These are phyloP conservation scores for Arctium minus DNA, from an alignment of 129 eudicot species.

Conservation along the genomic window DNA sequence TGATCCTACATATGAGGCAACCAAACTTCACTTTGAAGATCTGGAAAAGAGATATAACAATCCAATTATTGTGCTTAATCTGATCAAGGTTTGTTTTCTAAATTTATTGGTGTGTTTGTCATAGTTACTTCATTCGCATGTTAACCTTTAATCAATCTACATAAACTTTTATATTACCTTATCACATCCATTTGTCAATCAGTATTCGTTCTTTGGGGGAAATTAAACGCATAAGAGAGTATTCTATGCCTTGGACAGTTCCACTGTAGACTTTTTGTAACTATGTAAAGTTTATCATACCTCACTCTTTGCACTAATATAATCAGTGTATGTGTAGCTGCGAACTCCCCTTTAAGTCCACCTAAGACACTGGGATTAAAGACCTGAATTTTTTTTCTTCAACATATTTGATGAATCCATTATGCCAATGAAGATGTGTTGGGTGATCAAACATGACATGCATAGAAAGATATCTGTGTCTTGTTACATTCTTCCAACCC, in stretches of 20 bases:
- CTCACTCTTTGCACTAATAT: background rate
- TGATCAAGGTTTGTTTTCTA: constrained; percentile 70
- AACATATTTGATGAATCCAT: background rate
- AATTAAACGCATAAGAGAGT: background rate
- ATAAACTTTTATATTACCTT: background rate
- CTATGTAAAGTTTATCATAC: background rate
- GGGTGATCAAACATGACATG: background rate
- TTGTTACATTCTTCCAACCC: background rate
- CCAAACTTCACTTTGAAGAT: constrained; percentile 85
- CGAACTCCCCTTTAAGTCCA: background rate
- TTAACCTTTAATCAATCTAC: background rate
- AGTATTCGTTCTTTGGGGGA: background rate
- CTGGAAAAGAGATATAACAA: constrained; percentile 85
- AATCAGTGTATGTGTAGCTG: background rate
- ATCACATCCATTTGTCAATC: background rate
- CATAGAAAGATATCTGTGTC: background rate
- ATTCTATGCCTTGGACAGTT: background rate
- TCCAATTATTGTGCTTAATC: constrained; percentile 89
- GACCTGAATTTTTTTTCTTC: background rate
- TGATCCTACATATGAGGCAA: constrained; percentile 97
- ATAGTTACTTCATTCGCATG: background rate
- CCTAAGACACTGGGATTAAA: background rate
- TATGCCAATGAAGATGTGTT: background rate
- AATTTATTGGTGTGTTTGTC: background rate
- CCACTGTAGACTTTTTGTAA: background rate